Conservation (phyloP, 1,284 basidiomycete genomes). For the Phellinidium pouzarii region DNA sequence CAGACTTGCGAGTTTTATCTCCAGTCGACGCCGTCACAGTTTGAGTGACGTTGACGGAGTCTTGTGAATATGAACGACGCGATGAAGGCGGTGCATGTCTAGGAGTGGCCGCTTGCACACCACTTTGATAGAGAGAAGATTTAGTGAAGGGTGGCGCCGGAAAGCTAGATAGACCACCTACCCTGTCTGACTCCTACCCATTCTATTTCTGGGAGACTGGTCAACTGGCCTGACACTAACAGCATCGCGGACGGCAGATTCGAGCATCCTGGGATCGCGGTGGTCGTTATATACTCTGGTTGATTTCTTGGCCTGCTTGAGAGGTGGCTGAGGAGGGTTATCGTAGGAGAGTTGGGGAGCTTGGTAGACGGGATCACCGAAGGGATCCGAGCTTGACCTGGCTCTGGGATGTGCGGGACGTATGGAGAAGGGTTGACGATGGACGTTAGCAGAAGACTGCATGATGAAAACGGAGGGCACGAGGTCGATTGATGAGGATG, state of each 20-base stretch:
- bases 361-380: conserved; percentile 41
- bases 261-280: conserved; percentile 26
- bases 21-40: conserved; percentile 30
- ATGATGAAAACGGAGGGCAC: background rate
- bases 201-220: conserved; percentile 34
- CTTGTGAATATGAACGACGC: conserved; percentile 65
- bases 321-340: conserved; percentile 28
- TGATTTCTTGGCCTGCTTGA: conserved; percentile 25
- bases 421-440: conserved; percentile 9
- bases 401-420: conserved; percentile 33
- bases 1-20: conserved; percentile 46
- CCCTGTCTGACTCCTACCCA: conserved; percentile 42
- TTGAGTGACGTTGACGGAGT: conserved; percentile 37
- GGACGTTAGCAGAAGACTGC: background rate
- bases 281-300: conserved; percentile 28
- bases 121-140: conserved; percentile 18
- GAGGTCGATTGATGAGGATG: conserved; percentile 1
- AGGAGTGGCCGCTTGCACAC: conserved; percentile 25
- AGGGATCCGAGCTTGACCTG: conserved; percentile 54
- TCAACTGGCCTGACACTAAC: conserved; percentile 39
- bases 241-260: conserved; percentile 60
- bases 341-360: conserved; percentile 31
- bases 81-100: conserved; percentile 31
- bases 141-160: conserved; percentile 23
- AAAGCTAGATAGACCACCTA: conserved; percentile 26